phyloP scores from a whole-genome alignment of 164 flowering plant species.

The Tetrastigma voinierianum region DNA sequence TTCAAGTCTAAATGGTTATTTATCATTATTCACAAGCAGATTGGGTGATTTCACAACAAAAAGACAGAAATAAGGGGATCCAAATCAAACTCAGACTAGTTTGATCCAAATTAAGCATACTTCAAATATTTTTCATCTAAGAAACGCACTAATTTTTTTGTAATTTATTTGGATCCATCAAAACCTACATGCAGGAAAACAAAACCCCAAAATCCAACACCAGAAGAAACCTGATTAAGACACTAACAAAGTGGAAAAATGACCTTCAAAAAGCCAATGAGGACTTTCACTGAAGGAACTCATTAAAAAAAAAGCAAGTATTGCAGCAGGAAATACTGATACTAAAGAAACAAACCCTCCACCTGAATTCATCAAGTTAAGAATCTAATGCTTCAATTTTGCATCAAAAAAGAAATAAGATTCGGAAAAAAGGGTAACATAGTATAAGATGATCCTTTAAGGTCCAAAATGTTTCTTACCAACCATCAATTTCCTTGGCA shows the following conservation, averaged over 20 bases:
- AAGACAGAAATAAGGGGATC: not conserved
- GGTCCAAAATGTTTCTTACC: constrained; percentile 22
- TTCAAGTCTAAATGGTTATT: too few species aligned
- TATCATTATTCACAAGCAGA: too few species aligned
- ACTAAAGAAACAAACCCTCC: constrained; percentile 48
- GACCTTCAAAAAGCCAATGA: constrained; percentile 52
- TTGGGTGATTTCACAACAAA: not conserved
- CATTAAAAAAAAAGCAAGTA: constrained; percentile 36
- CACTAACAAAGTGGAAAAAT: not conserved
- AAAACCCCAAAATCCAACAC: not conserved
- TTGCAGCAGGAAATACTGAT: constrained; percentile 34
- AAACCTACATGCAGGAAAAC: too few species aligned
- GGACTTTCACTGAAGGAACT: constrained; percentile 50
- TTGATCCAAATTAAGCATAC: too few species aligned
- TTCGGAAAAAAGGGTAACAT: too few species aligned
- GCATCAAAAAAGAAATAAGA: not conserved
- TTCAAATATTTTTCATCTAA: too few species aligned
- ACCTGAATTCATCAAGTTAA: constrained; percentile 28
- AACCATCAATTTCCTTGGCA: constrained; percentile 31
- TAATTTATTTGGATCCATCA: too few species aligned
- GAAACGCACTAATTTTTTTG: too few species aligned
- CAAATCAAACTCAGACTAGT: too few species aligned
- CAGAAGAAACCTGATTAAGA: not conserved
- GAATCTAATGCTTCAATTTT: not conserved
- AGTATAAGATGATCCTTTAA: not conserved